A percentile compares a stretch with the other conserved stretches of the same genome.
Evolutionary conservation across 2,329 filamentous ascomycete species (phyloP).

Genomic region (Coleophoma cylindrospora): DNA sequence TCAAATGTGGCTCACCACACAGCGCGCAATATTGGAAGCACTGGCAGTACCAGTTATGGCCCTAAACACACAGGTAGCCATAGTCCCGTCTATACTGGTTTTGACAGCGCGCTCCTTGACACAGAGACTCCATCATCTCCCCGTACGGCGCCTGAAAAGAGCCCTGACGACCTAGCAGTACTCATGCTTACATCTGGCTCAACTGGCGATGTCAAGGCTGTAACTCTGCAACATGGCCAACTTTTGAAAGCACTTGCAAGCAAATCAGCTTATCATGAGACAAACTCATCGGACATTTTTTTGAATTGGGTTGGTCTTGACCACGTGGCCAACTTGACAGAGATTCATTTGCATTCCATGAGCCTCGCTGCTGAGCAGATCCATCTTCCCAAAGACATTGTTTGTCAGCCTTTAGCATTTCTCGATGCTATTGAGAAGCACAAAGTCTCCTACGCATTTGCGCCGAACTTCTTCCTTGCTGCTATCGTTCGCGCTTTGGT

Average conservation of each 20-base stretch:
- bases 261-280: constrained; percentile 28
- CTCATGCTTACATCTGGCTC: constrained; percentile 50
- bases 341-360: constrained; percentile 47
- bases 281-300: constrained; percentile 21
- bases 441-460: constrained; percentile 38
- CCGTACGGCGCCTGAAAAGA: not conserved
- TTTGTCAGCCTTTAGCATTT: constrained; percentile 33
- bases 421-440: constrained; percentile 33
- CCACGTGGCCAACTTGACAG: constrained; percentile 45
- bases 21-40: too few relatives aligned
- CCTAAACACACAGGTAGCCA: too few relatives aligned
- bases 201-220: constrained; percentile 45
- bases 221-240: constrained; percentile 36
- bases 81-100: too few relatives aligned
- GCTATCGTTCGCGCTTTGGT: constrained; percentile 6
- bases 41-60: too few relatives aligned
- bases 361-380: constrained; percentile 36
- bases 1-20: too few relatives aligned
- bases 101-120: too few relatives aligned
- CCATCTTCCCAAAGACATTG: constrained; percentile 38
- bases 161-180: constrained; percentile 20
- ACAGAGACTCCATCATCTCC: too few relatives aligned
- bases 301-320: constrained; percentile 41
- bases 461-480: constrained; percentile 36
- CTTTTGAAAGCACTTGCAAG: constrained; percentile 31